These are phyloP conservation scores for Boletus bicolor DNA, from an alignment of 768 basidiomycete genomes.

Conservation along the genomic window DNA sequence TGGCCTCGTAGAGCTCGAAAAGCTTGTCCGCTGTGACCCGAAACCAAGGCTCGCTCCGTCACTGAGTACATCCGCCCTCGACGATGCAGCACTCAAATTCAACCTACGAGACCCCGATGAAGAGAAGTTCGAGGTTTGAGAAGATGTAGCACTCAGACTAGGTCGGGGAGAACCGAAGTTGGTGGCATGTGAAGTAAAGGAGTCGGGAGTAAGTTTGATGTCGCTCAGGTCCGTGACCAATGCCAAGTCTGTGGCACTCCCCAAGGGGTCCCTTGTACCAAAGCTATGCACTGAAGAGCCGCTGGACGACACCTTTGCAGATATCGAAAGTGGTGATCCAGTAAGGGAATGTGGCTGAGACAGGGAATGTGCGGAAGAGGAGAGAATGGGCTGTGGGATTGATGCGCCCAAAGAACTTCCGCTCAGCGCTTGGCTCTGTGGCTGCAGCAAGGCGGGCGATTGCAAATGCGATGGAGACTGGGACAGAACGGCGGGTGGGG, in stretches of 20 bases:
- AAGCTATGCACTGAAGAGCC: conserved; percentile 21
- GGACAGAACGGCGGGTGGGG: conserved; percentile 11
- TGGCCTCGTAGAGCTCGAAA: conserved; percentile 16
- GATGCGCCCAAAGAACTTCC: conserved; percentile 15
- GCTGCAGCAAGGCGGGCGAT: conserved; percentile 16
- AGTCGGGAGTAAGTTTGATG: conserved; percentile 23
- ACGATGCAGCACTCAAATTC: conserved; percentile 20
- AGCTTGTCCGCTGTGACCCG: conserved; percentile 21
- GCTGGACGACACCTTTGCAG: conserved; percentile 23
- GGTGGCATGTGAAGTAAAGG: conserved; percentile 25
- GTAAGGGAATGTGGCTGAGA: conserved; percentile 29
- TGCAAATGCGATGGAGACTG: conserved; percentile 24
- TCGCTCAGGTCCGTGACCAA: conserved; percentile 27
- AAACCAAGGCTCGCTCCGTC: conserved; percentile 18
- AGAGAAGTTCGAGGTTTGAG: conserved; percentile 27
- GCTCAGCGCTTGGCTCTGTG: conserved; percentile 17
- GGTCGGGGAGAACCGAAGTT: conserved; percentile 27
- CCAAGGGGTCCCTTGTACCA: conserved; percentile 8
- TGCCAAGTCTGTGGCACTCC: conserved; percentile 19
- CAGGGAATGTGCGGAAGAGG: conserved; percentile 21
- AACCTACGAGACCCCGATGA: conserved; percentile 24
- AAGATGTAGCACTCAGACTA: conserved; percentile 28
- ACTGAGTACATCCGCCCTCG: conserved; percentile 17
- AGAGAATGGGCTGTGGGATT: conserved; percentile 20
- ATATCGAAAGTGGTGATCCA: conserved; percentile 26